These are phyloP conservation scores for Nemania bipapillata DNA, from an alignment of 2,329 filamentous ascomycete species.

Conservation along the genomic window DNA sequence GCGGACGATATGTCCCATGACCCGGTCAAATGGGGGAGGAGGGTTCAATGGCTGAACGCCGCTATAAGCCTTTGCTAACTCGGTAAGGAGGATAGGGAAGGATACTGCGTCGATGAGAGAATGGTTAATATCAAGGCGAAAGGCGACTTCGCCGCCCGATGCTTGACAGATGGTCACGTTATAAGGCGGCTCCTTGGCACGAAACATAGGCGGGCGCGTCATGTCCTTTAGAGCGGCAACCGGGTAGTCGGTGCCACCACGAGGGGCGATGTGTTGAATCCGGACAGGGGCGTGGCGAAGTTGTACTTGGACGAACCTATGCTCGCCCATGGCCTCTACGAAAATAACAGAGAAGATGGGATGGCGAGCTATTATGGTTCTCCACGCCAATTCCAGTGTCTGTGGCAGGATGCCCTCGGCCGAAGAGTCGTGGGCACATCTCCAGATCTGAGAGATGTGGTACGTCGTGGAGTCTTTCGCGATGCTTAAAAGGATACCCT, in stretches of 20 bases:
- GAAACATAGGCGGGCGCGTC: conserved; percentile 4
- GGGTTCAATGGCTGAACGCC: conserved; percentile 12
- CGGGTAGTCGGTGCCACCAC: conserved; percentile 3
- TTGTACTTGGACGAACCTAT: conserved; percentile 9
- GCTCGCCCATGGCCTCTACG: conserved; percentile 5
- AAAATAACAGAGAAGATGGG: conserved; percentile 9
- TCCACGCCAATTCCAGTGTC: conserved; percentile 8
- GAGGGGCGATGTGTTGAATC: conserved; percentile 9
- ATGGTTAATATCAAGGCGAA: conserved; percentile 10
- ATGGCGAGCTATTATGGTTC: conserved; percentile 7
- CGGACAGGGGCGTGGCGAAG: conserved; percentile 9
- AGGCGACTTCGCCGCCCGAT: conserved; percentile 7
- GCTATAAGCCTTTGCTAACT: conserved; percentile 8
- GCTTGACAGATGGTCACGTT: conserved; percentile 11
- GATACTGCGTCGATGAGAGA: conserved; percentile 10
- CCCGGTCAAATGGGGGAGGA: conserved; percentile 13
- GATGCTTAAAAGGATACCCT: conserved; percentile 10
- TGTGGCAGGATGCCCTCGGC: conserved; percentile 8
- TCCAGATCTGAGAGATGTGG: conserved; percentile 8
- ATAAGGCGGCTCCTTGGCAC: conserved; percentile 9
- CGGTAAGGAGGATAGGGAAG: conserved; percentile 5
- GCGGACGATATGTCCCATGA: conserved; percentile 16
- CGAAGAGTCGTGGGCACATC: conserved; percentile 3
- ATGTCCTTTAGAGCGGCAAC: conserved; percentile 3
- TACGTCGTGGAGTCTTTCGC: conserved; percentile 7